Base-by-base conservation (phyloP, 495 filamentous ascomycete genomes). In the Penicillium psychrofluorescens region DNA sequence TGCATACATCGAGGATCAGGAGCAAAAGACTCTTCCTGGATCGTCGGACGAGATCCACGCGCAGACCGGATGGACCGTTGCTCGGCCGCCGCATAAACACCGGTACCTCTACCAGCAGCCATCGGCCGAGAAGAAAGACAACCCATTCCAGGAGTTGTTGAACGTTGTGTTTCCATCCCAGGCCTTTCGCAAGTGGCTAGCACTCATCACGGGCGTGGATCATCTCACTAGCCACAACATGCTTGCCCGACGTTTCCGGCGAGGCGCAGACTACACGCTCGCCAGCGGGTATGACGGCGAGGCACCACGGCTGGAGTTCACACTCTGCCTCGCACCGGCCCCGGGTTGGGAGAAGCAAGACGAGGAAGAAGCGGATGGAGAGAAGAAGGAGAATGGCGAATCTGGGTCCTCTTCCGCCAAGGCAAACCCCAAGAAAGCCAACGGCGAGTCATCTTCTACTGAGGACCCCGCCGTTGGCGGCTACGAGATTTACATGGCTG, bases 31-130 rank as follows among this genome's bases (percentile, higher is more conserved):
- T 29, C 53, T 76, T 10, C 70, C 66, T 13, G 29, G 38, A 7
- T 68, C 66, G 27, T 76, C 71, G 31, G 55, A 68, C 2, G 77
- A 80, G 44, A 80, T 87, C 42, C 75, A 86, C 48, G 71, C 75
- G 5, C 46, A 53, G 46, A 73, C 68, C 22, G 67, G 71, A 7
- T 91, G 86, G 86, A 77, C 76, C 34, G 83, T 92, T 11, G 86
- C 92, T 14, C 74, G 80, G 11, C 92, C 92, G 29, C 92, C 92
- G 2, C 90, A 97, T 66, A 99, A 97, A 64, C 90, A 95, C 53
- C 87, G 90, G 4, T 99, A 84, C 66, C 66, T 94, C 9, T 99
- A 88, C 64, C 77, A 86, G 34, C 79, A 89, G 42, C 51, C 67
- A 10, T 59, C 68, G 1, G 55, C 54, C 8, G 22, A 55, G 34